Evolutionary conservation across 495 filamentous ascomycete genomes (phyloP), one percentile per base, ranked within the genome.

Genomic region (Penicillium mononematosum): DNA sequence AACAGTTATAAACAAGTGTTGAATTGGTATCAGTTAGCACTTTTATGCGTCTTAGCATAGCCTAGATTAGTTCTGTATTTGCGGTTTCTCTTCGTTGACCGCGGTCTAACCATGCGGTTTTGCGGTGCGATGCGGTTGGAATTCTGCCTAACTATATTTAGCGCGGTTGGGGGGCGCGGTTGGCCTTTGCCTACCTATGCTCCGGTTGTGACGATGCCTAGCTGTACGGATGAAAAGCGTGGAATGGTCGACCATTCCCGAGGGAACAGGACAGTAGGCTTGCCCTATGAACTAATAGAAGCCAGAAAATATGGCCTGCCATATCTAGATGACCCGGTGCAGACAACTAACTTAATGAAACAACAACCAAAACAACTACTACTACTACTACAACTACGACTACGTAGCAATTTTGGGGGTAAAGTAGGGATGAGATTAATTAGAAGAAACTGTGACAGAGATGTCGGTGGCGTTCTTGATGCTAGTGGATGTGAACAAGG

Each of bases 401-500:
- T 27, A 7, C 25, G 25, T 27, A 27, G 25, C 1, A 38, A 38
- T n/a, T 38, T 38, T 38, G 16, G 34, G 22, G 16, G 41, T 6
- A 20, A 43, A 43, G 16, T 43, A 43, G n/a, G 41, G 41, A 43
- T 43, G 41, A 58, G 22, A 53, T 38, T 53, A 58, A 47, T 58
- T 51, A 11, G 17, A 27, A 53, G 56, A 45, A 25, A 58, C 9
- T 45, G 56, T 58, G 29, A 58, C 42, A 45, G 48, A 38, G 46
- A 59, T 59, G 10, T 55, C 58, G n/a, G 58, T 59, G 20, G 50
- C 36, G 32, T 38, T 38, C 19, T 45, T 54, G 58, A 59, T 45
- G 34, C 27, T 50, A 27, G 5, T 49, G 32, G 58, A 51, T 29
- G 51, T 55, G 58, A 59, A 59, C 36, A 59, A 39, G 44, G 58